phyloP scores from a whole-genome alignment of 2,329 filamentous ascomycete genomes.

The Sporothrix brasiliensis region DNA sequence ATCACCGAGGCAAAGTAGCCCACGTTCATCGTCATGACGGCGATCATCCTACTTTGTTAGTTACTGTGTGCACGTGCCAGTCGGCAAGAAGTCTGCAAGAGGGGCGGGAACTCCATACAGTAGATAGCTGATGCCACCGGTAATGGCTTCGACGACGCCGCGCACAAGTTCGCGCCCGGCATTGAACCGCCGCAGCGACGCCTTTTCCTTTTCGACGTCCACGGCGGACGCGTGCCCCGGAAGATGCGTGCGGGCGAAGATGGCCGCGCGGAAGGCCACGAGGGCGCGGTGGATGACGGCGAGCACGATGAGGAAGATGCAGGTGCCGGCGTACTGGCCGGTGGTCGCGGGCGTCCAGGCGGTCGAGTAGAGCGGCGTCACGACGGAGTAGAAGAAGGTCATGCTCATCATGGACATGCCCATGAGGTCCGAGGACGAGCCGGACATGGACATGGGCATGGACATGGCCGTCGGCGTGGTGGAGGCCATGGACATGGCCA shows the following conservation, averaged over 20 bases:
- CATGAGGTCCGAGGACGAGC: conserved; percentile 17
- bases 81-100: too few relatives aligned
- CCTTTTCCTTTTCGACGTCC: conserved; percentile 4
- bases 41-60: conserved; percentile 71
- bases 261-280: conserved; percentile 65
- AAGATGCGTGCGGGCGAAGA: neutral
- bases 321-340: conserved; percentile 81
- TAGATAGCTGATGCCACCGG: conserved; percentile 76
- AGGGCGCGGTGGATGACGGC: conserved; percentile 69
- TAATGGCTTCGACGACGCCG: conserved; percentile 59
- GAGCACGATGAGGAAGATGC: conserved; percentile 85
- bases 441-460: neutral
- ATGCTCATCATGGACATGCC: conserved; percentile 32
- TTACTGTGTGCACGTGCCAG: too few relatives aligned
- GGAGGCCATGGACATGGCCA: neutral
- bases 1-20: conserved; percentile 77
- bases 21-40: conserved; percentile 85
- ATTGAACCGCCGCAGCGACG: neutral
- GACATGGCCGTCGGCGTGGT: conserved; percentile 7
- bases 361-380: conserved; percentile 59
- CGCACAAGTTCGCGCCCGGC: conserved; percentile 10
- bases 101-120: conserved; percentile 56
- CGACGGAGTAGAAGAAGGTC: conserved; percentile 61
- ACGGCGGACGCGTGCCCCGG: neutral
- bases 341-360: conserved; percentile 72